Evolutionary conservation across 345 rosid species (phyloP).

Genomic region (Capsella bursapastoris): DNA sequence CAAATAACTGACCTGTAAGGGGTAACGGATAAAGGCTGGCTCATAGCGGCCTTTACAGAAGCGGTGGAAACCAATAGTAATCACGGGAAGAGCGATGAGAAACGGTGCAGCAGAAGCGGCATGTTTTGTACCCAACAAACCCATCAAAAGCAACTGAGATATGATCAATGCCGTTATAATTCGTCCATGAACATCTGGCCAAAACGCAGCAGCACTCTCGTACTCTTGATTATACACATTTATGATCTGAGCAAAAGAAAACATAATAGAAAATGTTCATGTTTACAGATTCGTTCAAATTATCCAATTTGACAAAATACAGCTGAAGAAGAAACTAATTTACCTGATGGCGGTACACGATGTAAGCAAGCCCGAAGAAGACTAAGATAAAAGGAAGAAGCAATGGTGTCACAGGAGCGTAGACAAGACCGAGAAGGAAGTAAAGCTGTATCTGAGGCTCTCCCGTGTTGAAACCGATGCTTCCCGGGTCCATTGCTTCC

Average conservation of each 20-base stretch:
- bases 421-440: slow-evolving; percentile 89
- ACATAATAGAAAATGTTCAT: neutral
- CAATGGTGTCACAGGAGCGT: slow-evolving; percentile 78
- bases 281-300: neutral
- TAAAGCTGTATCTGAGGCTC: slow-evolving; percentile 95
- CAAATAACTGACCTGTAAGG: slow-evolving; percentile 63
- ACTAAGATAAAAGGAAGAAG: slow-evolving; percentile 89
- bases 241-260: slow-evolving; percentile 58
- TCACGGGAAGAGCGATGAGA: slow-evolving; percentile 72
- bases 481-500: slow-evolving; percentile 92
- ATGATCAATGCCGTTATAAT: slow-evolving; percentile 65
- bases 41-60: slow-evolving; percentile 81
- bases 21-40: slow-evolving; percentile 71
- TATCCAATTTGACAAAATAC: neutral
- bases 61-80: slow-evolving; percentile 70
- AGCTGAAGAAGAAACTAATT: neutral
- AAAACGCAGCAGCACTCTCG: slow-evolving; percentile 89
- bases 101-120: slow-evolving; percentile 73
- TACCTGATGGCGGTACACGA: slow-evolving; percentile 97
- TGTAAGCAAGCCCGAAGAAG: slow-evolving; percentile 76
- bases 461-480: slow-evolving; percentile 83
- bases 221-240: slow-evolving; percentile 92
- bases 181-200: slow-evolving; percentile 96
- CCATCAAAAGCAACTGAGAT: slow-evolving; percentile 81
- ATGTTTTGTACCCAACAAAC: slow-evolving; percentile 64